Percentiles rank a stretch among this genome's conserved stretches.
phyloP scores from a whole-genome alignment of 768 basidiomycete genomes.

The Tulasnella calospora region DNA sequence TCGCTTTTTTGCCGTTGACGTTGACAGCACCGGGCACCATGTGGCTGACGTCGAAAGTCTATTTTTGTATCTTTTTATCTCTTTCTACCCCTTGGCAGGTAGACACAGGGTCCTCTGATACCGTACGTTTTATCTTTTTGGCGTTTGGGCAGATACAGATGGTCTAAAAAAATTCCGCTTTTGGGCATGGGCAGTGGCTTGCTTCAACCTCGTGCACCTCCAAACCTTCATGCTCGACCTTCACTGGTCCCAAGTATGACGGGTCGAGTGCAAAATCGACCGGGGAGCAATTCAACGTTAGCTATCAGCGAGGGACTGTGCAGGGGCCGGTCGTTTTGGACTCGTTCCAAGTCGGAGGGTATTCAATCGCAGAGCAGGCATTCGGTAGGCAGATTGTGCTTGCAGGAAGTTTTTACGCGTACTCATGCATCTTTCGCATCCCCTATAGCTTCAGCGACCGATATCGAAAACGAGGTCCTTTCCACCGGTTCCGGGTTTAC shows the following conservation, averaged over 20 bases:
- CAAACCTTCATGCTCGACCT: conserved; percentile 25
- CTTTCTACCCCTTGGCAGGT: conserved; percentile 50
- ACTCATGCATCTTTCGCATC: neutral
- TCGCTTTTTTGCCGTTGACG: neutral
- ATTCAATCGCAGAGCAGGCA: conserved; percentile 60
- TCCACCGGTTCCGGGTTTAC: conserved; percentile 44
- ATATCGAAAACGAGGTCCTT: conserved; percentile 55
- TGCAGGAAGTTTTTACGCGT: neutral
- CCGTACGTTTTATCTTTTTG: conserved; percentile 45
- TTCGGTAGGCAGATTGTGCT: conserved; percentile 45
- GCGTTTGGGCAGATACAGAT: conserved; percentile 14
- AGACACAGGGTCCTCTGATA: conserved; percentile 78
- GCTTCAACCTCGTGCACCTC: conserved; percentile 62
- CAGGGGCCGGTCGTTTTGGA: conserved; percentile 69
- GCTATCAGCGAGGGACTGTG: conserved; percentile 56
- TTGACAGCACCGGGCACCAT: neutral
- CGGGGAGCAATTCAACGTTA: conserved; percentile 45
- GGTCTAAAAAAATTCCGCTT: conserved; percentile 6
- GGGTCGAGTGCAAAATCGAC: conserved; percentile 46
- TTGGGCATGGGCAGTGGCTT: conserved; percentile 55
- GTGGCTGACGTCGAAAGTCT: neutral
- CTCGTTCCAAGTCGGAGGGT: conserved; percentile 55
- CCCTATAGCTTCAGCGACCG: conserved; percentile 52
- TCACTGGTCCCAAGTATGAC: conserved; percentile 43
- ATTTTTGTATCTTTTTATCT: neutral